A percentile compares a stretch with the other conserved stretches of the same genome.
Conservation (phyloP, 108 stramenopile species). For the Seminavis robusta region DNA sequence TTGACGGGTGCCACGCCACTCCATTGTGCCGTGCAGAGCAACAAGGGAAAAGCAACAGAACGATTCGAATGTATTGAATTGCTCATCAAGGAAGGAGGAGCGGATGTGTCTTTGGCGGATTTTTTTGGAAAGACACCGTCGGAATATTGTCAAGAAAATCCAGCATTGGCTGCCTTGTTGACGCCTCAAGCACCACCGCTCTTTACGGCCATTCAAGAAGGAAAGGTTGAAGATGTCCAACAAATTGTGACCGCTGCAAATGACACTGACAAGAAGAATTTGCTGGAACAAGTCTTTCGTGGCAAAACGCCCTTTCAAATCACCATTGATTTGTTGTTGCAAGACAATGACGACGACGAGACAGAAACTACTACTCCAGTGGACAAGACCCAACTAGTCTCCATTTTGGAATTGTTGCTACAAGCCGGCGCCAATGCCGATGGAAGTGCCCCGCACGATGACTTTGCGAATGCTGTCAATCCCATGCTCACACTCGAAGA, state of each 20-base stretch:
- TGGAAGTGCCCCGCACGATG: not conserved
- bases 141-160: slow-evolving; percentile 30
- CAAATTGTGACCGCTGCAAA: not conserved
- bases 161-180: slow-evolving; percentile 7
- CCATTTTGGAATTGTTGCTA: slow-evolving; percentile 3
- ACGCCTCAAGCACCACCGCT: slow-evolving; percentile 1
- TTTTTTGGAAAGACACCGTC: slow-evolving; percentile 25
- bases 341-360: not conserved
- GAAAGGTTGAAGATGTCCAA: slow-evolving; percentile 3
- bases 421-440: slow-evolving; percentile 4
- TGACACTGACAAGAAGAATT: not conserved
- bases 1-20: slow-evolving; percentile 63
- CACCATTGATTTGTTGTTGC: slow-evolving; percentile 1
- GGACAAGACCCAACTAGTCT: no score
- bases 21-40: slow-evolving; percentile 55
- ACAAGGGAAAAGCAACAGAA: slow-evolving; percentile 22
- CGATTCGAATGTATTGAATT: slow-evolving; percentile 36
- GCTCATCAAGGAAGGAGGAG: slow-evolving; percentile 41
- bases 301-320: not conserved
- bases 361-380: not conserved
- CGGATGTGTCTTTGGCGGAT: slow-evolving; percentile 43
- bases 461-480: not conserved
- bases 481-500: no score
- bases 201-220: slow-evolving; percentile 4
- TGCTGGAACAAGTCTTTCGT: not conserved